Evolutionary conservation across 2,329 filamentous ascomycete genomes (phyloP).

Genomic region (Aureobasidium sp.): DNA sequence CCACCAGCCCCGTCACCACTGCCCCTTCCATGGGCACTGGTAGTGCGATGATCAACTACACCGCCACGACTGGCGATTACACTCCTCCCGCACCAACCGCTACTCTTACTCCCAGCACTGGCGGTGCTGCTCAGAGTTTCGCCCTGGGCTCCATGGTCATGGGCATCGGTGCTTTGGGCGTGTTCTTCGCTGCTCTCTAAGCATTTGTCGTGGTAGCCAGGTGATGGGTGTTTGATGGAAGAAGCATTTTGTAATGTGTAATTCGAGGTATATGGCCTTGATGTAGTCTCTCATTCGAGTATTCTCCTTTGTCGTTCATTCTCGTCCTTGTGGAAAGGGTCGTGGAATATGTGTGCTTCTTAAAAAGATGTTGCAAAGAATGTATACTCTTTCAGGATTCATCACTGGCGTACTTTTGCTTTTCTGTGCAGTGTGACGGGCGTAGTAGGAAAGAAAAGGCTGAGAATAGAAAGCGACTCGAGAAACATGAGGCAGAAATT

Average conservation of each 20-base stretch:
- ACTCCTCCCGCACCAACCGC: background rate
- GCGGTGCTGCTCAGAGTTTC: background rate
- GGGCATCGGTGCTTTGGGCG: conserved; percentile 1
- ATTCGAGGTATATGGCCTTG: background rate
- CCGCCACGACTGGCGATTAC: conserved; percentile 6
- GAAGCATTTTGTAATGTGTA: conserved; percentile 3
- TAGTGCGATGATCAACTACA: background rate
- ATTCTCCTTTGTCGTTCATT: background rate
- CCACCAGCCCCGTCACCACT: background rate
- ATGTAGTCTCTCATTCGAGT: background rate
- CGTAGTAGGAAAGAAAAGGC: no score
- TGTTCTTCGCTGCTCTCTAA: background rate
- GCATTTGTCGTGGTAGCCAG: no score
- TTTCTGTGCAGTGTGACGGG: no score
- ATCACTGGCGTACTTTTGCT: background rate
- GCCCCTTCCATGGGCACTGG: background rate
- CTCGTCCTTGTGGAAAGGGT: background rate
- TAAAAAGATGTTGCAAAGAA: background rate
- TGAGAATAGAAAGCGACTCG: no score
- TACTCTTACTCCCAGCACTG: background rate
- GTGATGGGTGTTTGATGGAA: background rate
- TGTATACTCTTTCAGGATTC: background rate
- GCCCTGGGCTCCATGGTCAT: background rate
- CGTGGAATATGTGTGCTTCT: background rate
- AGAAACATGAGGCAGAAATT: no score